Evolutionary conservation across 306 rosid species (phyloP).

Genomic region (Pachyrhizus erosus): DNA sequence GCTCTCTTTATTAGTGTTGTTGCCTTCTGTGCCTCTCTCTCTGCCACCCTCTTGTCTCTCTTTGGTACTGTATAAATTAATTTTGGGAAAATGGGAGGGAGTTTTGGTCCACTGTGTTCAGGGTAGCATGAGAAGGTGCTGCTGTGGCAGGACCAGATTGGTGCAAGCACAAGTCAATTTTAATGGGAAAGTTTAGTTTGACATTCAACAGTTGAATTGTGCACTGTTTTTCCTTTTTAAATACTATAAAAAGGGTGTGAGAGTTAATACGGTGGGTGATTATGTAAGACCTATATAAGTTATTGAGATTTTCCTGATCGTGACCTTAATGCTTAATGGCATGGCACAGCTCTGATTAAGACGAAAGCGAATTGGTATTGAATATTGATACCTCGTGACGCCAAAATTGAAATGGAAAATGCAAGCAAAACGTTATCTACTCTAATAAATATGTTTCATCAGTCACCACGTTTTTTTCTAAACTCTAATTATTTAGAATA

Average conservation of each 20-base stretch:
- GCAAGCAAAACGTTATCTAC: neutral
- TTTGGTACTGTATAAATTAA: slow-evolving; percentile 14
- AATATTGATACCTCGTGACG: neutral
- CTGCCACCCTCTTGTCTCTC: neutral
- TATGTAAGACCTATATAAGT: neutral
- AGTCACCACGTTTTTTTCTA: neutral
- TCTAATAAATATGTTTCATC: neutral
- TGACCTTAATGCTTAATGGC: slow-evolving; percentile 4
- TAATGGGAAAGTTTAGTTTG: slow-evolving; percentile 10
- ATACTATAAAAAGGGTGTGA: neutral
- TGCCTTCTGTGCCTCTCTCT: slow-evolving; percentile 15
- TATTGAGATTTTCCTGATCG: neutral
- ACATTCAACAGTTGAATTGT: slow-evolving; percentile 4
- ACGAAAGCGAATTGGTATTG: neutral
- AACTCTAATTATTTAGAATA: neutral
- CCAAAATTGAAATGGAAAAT: neutral
- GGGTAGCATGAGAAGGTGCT: slow-evolving; percentile 30
- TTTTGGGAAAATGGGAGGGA: slow-evolving; percentile 34
- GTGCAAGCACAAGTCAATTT: slow-evolving; percentile 30
- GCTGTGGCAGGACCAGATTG: slow-evolving; percentile 42
- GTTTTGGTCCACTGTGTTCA: slow-evolving; percentile 32
- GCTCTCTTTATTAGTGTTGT: slow-evolving; percentile 45
- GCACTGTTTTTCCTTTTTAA: neutral
- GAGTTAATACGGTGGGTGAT: slow-evolving; percentile 10
- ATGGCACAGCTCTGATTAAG: neutral